A percentile compares a stretch with the other conserved stretches of the same genome.
Conservation (phyloP, 495 filamentous ascomycete species). For the Aspergillus sclerotiicarbonarius region DNA sequence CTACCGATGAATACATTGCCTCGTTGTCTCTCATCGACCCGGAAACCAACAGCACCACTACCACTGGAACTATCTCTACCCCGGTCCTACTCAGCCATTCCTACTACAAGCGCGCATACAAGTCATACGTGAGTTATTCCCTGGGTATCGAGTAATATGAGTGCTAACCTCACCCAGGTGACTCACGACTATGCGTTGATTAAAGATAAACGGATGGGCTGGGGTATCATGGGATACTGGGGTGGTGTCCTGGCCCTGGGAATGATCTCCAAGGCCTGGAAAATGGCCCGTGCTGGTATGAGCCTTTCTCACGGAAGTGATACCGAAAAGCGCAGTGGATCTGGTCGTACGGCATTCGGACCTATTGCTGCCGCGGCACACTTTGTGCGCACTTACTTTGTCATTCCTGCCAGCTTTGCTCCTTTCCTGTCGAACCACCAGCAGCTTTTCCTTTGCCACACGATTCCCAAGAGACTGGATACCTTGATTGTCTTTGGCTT, state of each 20-base stretch:
- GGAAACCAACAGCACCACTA: constrained; percentile 5
- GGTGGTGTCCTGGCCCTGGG: constrained; percentile 10
- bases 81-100: constrained; percentile 8
- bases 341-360: background rate
- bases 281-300: background rate
- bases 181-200: constrained; percentile 9
- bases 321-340: background rate
- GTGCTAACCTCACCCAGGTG: background rate
- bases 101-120: constrained; percentile 12
- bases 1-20: constrained; percentile 7
- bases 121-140: constrained; percentile 9
- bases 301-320: no score
- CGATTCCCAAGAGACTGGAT: constrained; percentile 25
- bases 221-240: constrained; percentile 18
- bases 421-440: constrained; percentile 19
- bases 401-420: constrained; percentile 21
- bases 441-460: constrained; percentile 9
- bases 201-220: constrained; percentile 10
- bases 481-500: constrained; percentile 25
- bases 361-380: background rate
- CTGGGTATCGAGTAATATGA: background rate
- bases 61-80: constrained; percentile 6
- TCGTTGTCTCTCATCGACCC: constrained; percentile 9
- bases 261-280: constrained; percentile 9
- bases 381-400: constrained; percentile 13